Percentiles rank a stretch among this genome's conserved stretches.
Evolutionary conservation across 257 asterid species (phyloP).

Genomic region (Solanum piurae): DNA sequence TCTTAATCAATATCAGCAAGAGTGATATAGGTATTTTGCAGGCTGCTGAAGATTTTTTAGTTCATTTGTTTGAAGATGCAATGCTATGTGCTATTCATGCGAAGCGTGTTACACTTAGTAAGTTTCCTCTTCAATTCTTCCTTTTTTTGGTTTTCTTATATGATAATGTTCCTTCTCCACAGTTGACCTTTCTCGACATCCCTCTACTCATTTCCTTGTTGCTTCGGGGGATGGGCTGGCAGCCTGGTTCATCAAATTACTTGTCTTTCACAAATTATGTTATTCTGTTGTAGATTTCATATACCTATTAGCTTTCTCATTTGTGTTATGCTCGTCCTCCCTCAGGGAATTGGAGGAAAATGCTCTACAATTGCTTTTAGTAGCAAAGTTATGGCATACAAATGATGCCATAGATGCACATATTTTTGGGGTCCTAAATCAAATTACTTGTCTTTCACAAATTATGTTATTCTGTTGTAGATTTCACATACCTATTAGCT

Average conservation of each 20-base stretch:
- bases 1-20: background rate
- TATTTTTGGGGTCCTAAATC: background rate
- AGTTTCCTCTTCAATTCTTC: constrained; percentile 19
- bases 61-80: constrained; percentile 72
- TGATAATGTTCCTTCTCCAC: background rate
- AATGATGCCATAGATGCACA: background rate
- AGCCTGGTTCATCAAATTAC: background rate
- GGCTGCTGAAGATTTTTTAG: constrained; percentile 13
- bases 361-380: background rate
- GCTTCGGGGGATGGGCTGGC: background rate
- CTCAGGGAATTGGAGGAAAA: background rate
- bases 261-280: background rate
- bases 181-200: background rate
- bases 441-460: background rate
- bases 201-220: background rate
- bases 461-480: background rate
- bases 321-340: background rate
- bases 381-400: background rate
- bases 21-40: background rate
- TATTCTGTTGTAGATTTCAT: background rate
- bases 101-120: constrained; percentile 89
- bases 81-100: constrained; percentile 90
- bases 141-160: background rate
- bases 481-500: background rate
- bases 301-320: background rate